phyloP scores from a whole-genome alignment of 139 green algal genomes.

The Tetraselmis striata region DNA sequence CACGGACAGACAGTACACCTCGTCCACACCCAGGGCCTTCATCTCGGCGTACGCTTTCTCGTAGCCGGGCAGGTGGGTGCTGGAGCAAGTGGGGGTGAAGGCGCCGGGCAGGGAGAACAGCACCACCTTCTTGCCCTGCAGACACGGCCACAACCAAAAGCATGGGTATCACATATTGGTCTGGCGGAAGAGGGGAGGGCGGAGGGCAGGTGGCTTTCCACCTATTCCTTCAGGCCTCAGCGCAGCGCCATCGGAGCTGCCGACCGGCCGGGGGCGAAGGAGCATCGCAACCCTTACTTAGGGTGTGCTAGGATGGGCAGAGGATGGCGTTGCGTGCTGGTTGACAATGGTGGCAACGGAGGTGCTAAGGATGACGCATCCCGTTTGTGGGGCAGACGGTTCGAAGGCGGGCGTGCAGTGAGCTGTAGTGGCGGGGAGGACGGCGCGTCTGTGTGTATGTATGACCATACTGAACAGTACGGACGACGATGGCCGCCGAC shows the following conservation, averaged over 20 bases:
- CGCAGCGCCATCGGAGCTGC: neutral
- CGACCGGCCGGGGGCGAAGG: too few species aligned
- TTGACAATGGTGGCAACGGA: too few species aligned
- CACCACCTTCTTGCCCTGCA: slow-evolving; percentile 5
- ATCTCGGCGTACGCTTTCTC: slow-evolving; percentile 10
- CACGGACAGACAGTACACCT: slow-evolving; percentile 15
- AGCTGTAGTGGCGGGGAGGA: too few species aligned
- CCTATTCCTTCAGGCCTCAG: too few species aligned
- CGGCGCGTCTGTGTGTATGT: too few species aligned
- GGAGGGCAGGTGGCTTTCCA: too few species aligned
- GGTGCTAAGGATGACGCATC: too few species aligned
- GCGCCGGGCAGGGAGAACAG: slow-evolving; percentile 18
- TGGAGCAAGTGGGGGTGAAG: slow-evolving; percentile 16
- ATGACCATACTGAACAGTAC: too few species aligned
- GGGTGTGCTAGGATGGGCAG: neutral
- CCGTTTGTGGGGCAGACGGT: too few species aligned
- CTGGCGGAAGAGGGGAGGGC: neutral
- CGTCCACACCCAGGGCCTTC: slow-evolving; percentile 11
- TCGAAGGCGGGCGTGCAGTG: too few species aligned
- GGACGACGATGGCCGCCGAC: too few species aligned
- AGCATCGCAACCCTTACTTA: neutral
- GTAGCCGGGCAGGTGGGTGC: slow-evolving; percentile 11
- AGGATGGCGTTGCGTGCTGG: neutral
- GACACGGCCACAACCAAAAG: neutral
- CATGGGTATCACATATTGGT: neutral